Percentiles rank a stretch among this genome's conserved stretches.
phyloP scores from a whole-genome alignment of 768 basidiomycete genomes.

The Russula ochroleuca region DNA sequence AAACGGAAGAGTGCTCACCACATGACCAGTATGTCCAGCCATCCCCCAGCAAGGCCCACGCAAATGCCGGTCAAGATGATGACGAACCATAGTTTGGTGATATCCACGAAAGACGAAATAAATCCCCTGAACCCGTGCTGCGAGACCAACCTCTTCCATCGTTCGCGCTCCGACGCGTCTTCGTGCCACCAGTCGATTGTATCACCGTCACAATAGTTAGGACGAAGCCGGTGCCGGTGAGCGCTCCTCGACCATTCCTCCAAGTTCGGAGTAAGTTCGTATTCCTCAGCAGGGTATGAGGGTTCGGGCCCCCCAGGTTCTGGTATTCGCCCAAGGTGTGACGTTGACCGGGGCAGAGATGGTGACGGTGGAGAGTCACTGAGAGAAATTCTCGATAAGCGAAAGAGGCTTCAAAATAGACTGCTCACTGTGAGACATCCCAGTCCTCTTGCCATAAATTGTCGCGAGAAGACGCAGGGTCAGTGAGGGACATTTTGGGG shows the following conservation, averaged over 20 bases:
- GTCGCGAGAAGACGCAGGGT: slow-evolving; percentile 6
- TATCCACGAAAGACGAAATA: slow-evolving; percentile 51
- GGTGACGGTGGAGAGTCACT: slow-evolving; percentile 7
- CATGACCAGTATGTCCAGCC: slow-evolving; percentile 68
- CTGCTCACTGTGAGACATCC: slow-evolving; percentile 2
- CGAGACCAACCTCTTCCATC: slow-evolving; percentile 45
- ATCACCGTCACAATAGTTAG: slow-evolving; percentile 50
- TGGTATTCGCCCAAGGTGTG: slow-evolving; percentile 5
- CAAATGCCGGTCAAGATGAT: slow-evolving; percentile 61
- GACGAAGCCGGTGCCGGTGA: slow-evolving; percentile 23
- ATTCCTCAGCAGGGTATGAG: slow-evolving; percentile 16
- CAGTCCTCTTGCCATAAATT: slow-evolving; percentile 7
- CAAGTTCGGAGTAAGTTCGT: slow-evolving; percentile 21
- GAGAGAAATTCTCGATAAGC: neutral
- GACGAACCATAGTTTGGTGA: slow-evolving; percentile 61
- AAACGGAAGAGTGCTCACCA: slow-evolving; percentile 43
- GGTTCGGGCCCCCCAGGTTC: neutral
- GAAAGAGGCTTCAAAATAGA: neutral
- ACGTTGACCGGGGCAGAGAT: neutral
- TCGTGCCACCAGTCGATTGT: slow-evolving; percentile 70
- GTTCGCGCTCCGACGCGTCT: slow-evolving; percentile 57
- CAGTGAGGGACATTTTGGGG: slow-evolving; percentile 3
- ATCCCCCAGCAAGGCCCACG: slow-evolving; percentile 64
- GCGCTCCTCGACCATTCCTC: slow-evolving; percentile 26
- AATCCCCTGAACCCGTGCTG: slow-evolving; percentile 55